phyloP scores from a whole-genome alignment of 2,329 filamentous ascomycete species.

The Monosporascus sp. region DNA sequence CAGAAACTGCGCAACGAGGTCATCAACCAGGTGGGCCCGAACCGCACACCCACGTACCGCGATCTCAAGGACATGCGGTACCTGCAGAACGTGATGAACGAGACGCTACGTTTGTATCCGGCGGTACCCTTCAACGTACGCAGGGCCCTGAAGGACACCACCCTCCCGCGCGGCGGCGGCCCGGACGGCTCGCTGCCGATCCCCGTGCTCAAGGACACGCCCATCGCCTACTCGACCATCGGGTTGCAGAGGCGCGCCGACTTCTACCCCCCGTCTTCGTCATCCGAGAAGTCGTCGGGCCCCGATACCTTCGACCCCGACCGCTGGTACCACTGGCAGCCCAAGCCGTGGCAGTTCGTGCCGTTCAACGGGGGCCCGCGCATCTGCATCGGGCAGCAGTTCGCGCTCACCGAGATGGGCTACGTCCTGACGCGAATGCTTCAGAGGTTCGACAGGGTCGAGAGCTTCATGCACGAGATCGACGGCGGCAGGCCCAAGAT shows the following conservation, averaged over 20 bases:
- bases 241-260: slow-evolving; percentile 67
- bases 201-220: slow-evolving; percentile 60
- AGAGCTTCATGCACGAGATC: slow-evolving; percentile 50
- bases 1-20: slow-evolving; percentile 71
- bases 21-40: slow-evolving; percentile 56
- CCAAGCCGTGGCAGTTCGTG: slow-evolving; percentile 65
- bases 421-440: slow-evolving; percentile 69
- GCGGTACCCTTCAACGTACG: slow-evolving; percentile 76
- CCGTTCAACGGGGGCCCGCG: slow-evolving; percentile 72
- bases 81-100: slow-evolving; percentile 66
- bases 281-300: slow-evolving; percentile 39
- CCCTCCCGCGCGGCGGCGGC: slow-evolving; percentile 66
- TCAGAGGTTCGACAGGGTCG: slow-evolving; percentile 63
- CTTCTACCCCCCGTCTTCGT: slow-evolving; percentile 47
- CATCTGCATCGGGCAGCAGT: slow-evolving; percentile 76
- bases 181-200: slow-evolving; percentile 57
- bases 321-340: slow-evolving; percentile 60
- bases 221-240: slow-evolving; percentile 62
- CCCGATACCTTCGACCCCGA: slow-evolving; percentile 57
- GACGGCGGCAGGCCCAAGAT: slow-evolving; percentile 50
- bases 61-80: slow-evolving; percentile 88
- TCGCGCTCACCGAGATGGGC: slow-evolving; percentile 70
- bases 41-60: slow-evolving; percentile 63
- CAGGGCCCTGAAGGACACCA: slow-evolving; percentile 66
- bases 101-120: slow-evolving; percentile 73